A percentile compares a stretch with the other conserved stretches of the same genome.
phyloP scores from a whole-genome alignment of 2,329 filamentous ascomycete genomes.

The Nothopassalora personata region DNA sequence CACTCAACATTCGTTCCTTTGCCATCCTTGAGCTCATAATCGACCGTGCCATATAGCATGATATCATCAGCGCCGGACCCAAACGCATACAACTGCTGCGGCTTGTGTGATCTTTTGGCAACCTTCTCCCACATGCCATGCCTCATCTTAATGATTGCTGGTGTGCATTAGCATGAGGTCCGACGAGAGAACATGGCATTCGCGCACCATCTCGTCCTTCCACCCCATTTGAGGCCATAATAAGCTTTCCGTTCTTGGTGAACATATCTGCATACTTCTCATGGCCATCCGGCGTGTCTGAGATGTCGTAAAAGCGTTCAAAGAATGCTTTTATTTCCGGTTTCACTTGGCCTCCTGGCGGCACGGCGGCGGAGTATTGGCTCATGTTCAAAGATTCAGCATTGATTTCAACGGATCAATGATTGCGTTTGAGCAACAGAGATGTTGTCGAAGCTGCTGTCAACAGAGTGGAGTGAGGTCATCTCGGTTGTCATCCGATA shows the following conservation, averaged over 20 bases:
- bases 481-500: not conserved
- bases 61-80: constrained; percentile 44
- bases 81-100: constrained; percentile 48
- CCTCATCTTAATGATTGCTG: constrained; percentile 49
- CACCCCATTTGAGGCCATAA: constrained; percentile 48
- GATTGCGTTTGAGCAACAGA: not conserved
- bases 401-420: not conserved
- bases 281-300: constrained; percentile 46
- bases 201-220: constrained; percentile 42
- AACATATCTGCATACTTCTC: constrained; percentile 46
- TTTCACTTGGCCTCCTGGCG: constrained; percentile 32
- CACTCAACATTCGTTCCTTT: constrained; percentile 45
- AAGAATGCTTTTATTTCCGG: constrained; percentile 42
- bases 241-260: constrained; percentile 45
- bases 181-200: not conserved
- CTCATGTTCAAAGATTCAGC: constrained; percentile 18
- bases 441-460: not conserved
- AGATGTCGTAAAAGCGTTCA: constrained; percentile 43
- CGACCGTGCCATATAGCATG: constrained; percentile 52
- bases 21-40: constrained; percentile 50
- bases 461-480: not conserved
- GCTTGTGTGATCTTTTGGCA: constrained; percentile 41
- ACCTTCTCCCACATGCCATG: constrained; percentile 52
- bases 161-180: not conserved
- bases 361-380: constrained; percentile 30